Percentiles rank a stretch among this genome's conserved stretches.
These are phyloP conservation scores for Penicillium daleae DNA, from an alignment of 495 filamentous ascomycete genomes.

Conservation along the genomic window DNA sequence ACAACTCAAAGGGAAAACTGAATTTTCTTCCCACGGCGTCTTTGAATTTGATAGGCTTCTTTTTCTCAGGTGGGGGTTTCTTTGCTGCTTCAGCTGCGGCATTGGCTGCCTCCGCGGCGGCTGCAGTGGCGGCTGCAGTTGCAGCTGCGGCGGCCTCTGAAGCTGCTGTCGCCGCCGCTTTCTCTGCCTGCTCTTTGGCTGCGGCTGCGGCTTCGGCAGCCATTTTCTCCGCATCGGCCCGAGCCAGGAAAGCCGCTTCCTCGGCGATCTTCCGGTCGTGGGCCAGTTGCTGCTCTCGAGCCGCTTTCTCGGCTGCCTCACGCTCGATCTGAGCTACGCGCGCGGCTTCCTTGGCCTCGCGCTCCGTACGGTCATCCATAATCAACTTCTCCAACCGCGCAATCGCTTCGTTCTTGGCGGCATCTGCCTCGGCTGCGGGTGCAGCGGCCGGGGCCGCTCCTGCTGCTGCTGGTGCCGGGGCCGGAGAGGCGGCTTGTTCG, in stretches of 20 bases:
- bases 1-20: conserved; percentile 80
- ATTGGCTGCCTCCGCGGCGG: conserved; percentile 11
- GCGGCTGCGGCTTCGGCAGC: conserved; percentile 30
- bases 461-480: conserved; percentile 15
- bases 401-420: conserved; percentile 55
- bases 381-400: conserved; percentile 57
- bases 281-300: conserved; percentile 51
- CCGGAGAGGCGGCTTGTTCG: conserved; percentile 24
- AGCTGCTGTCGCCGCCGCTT: conserved; percentile 26
- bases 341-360: conserved; percentile 50
- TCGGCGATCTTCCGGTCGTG: conserved; percentile 47
- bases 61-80: conserved; percentile 50
- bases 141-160: conserved; percentile 18
- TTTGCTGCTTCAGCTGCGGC: conserved; percentile 13
- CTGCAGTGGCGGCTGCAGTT: conserved; percentile 17
- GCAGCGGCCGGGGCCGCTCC: conserved; percentile 8
- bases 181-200: conserved; percentile 36
- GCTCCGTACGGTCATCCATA: conserved; percentile 51
- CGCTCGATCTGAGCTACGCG: conserved; percentile 42
- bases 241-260: conserved; percentile 46
- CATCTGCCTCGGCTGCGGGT: conserved; percentile 27
- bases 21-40: conserved; percentile 87
- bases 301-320: conserved; percentile 56
- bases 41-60: conserved; percentile 78
- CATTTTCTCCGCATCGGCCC: conserved; percentile 39